Conservation (phyloP, 768 basidiomycete genomes). For the Hemileccinum rubropunctum region DNA sequence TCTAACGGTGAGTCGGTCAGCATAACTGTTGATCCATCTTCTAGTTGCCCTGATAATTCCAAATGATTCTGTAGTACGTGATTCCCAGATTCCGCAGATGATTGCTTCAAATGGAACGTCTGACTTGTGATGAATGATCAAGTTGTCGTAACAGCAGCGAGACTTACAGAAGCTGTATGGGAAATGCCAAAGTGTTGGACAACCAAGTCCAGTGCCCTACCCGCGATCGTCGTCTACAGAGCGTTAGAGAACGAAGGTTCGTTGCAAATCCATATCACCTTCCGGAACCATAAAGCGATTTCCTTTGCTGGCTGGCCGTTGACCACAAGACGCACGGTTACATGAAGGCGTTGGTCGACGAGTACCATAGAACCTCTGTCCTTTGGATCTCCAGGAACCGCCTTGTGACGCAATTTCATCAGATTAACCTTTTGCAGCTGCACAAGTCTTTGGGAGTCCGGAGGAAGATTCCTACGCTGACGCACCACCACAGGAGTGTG, state of each 20-base stretch:
- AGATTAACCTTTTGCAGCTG: slow-evolving; percentile 57
- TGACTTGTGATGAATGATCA: slow-evolving; percentile 31
- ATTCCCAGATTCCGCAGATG: slow-evolving; percentile 22
- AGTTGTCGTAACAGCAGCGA: background rate
- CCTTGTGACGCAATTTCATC: slow-evolving; percentile 75
- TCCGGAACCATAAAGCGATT: slow-evolving; percentile 65
- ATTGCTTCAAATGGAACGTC: slow-evolving; percentile 41
- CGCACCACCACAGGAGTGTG: slow-evolving; percentile 27
- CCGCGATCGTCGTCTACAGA: slow-evolving; percentile 50
- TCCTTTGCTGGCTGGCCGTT: slow-evolving; percentile 33
- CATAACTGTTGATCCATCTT: slow-evolving; percentile 45
- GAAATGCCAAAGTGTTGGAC: slow-evolving; percentile 23
- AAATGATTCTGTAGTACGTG: slow-evolving; percentile 46
- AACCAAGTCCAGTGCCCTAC: slow-evolving; percentile 61
- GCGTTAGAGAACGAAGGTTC: slow-evolving; percentile 2
- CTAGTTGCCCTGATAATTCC: slow-evolving; percentile 47
- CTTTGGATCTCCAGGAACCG: slow-evolving; percentile 59
- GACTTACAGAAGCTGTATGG: slow-evolving; percentile 13
- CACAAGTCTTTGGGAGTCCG: slow-evolving; percentile 52
- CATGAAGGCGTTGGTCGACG: slow-evolving; percentile 56
- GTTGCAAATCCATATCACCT: slow-evolving; percentile 40
- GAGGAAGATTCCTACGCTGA: slow-evolving; percentile 35
- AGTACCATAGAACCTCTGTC: slow-evolving; percentile 47
- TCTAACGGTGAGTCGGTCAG: slow-evolving; percentile 9
- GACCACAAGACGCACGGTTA: slow-evolving; percentile 40